A percentile compares a stretch with the other conserved stretches of the same genome.
phyloP scores from a whole-genome alignment of 2,329 filamentous ascomycete species.

The Ceratocystis cubensis region DNA sequence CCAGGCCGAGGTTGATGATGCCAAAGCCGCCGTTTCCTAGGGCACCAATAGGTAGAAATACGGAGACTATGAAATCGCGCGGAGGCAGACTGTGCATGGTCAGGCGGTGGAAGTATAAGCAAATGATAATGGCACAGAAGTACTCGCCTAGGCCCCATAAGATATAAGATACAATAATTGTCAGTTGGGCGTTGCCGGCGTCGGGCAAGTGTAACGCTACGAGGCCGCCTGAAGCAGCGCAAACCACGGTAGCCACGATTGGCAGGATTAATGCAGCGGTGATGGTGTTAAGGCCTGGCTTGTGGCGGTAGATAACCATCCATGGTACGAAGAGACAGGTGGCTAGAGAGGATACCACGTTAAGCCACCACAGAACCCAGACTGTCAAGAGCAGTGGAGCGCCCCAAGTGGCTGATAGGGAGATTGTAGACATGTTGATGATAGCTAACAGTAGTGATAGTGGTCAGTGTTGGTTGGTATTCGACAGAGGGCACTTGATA shows the following conservation, averaged over 20 bases:
- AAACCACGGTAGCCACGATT: slow-evolving; percentile 56
- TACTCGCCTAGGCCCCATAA: slow-evolving; percentile 53
- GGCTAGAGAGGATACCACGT: slow-evolving; percentile 39
- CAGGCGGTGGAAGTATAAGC: slow-evolving; percentile 59
- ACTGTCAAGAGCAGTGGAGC: slow-evolving; percentile 40
- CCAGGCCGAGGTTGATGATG: slow-evolving; percentile 39
- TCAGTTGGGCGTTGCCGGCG: slow-evolving; percentile 44
- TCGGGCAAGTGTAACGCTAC: slow-evolving; percentile 48
- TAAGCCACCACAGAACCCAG: slow-evolving; percentile 48
- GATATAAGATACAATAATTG: slow-evolving; percentile 51
- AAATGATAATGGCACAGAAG: slow-evolving; percentile 49
- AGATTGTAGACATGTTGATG: slow-evolving; percentile 47
- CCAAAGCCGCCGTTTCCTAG: slow-evolving; percentile 55
- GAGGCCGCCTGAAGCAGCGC: slow-evolving; percentile 50
- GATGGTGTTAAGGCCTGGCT: slow-evolving; percentile 41
- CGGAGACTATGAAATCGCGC: slow-evolving; percentile 53
- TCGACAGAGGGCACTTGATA: not conserved
- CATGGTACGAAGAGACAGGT: slow-evolving; percentile 44
- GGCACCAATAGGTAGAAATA: slow-evolving; percentile 55
- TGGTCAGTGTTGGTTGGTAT: not conserved
- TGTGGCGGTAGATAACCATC: slow-evolving; percentile 39
- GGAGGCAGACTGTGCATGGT: slow-evolving; percentile 54
- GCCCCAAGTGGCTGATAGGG: slow-evolving; percentile 51
- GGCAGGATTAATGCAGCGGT: slow-evolving; percentile 54
- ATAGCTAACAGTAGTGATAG: slow-evolving; percentile 35